Evolutionary conservation across 2,329 filamentous ascomycete genomes (phyloP).

Genomic region (Didymella exigua): DNA sequence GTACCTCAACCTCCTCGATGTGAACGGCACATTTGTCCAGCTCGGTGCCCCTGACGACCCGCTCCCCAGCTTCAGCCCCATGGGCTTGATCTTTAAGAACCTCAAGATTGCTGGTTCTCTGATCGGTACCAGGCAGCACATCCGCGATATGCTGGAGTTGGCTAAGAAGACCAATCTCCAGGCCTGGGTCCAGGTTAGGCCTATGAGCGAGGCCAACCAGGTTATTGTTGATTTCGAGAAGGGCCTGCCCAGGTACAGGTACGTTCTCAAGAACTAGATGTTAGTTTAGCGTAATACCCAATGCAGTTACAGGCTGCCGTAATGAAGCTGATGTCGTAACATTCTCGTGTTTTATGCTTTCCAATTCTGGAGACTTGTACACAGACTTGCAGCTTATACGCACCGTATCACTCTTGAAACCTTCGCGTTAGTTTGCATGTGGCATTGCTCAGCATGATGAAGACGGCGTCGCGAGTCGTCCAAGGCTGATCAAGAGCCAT

Average conservation of each 20-base stretch:
- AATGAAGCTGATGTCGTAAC: slow-evolving; percentile 12
- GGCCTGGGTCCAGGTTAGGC: slow-evolving; percentile 51
- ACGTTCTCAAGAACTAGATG: slow-evolving; percentile 42
- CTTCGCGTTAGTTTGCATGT: neutral
- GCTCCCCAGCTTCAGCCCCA: slow-evolving; percentile 57
- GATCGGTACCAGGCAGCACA: slow-evolving; percentile 66
- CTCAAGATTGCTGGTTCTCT: slow-evolving; percentile 68
- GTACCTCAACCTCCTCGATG: slow-evolving; percentile 66
- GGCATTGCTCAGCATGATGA: slow-evolving; percentile 20
- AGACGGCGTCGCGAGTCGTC: slow-evolving; percentile 25
- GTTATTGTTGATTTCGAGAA: slow-evolving; percentile 48
- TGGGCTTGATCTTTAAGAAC: slow-evolving; percentile 60
- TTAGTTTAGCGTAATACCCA: slow-evolving; percentile 14
- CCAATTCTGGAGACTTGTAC: neutral
- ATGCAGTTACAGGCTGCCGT: slow-evolving; percentile 5
- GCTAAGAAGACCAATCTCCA: slow-evolving; percentile 48
- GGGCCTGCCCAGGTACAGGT: slow-evolving; percentile 52
- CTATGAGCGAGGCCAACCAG: slow-evolving; percentile 47
- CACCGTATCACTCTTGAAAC: neutral
- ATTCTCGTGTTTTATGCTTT: neutral
- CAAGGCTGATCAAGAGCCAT: slow-evolving; percentile 30
- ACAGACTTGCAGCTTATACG: neutral
- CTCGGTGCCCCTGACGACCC: slow-evolving; percentile 69
- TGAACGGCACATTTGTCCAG: slow-evolving; percentile 67
- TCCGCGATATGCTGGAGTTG: slow-evolving; percentile 59